Evolutionary conservation across 352 stramenopile species (phyloP).

Genomic region (Phytophthora nicotianae): DNA sequence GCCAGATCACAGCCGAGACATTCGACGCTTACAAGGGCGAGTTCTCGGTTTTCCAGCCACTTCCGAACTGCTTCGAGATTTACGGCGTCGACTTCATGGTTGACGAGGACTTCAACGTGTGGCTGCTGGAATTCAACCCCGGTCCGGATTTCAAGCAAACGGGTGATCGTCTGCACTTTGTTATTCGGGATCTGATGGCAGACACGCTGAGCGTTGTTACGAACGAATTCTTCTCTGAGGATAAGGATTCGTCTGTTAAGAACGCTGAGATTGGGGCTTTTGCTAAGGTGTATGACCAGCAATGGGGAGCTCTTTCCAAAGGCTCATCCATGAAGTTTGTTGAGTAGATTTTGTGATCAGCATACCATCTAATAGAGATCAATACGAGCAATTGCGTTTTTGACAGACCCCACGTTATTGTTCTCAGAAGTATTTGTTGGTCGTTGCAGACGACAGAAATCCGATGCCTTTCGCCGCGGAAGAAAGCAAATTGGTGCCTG

Average conservation of each 20-base stretch:
- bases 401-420: conserved; percentile 12
- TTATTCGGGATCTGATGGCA: conserved; percentile 68
- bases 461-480: conserved; percentile 85
- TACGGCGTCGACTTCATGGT: conserved; percentile 83
- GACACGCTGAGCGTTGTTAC: conserved; percentile 65
- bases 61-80: conserved; percentile 77
- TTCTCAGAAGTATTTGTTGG: conserved; percentile 70
- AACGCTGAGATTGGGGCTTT: conserved; percentile 41
- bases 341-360: conserved; percentile 31
- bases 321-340: conserved; percentile 61
- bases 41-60: conserved; percentile 74
- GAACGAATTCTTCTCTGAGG: conserved; percentile 52
- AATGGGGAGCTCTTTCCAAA: conserved; percentile 57
- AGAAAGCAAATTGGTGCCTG: conserved; percentile 64
- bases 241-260: conserved; percentile 14
- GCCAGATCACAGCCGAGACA: conserved; percentile 59
- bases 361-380: conserved; percentile 26
- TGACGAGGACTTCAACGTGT: conserved; percentile 70
- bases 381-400: conserved; percentile 18
- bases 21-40: conserved; percentile 78
- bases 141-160: conserved; percentile 83
- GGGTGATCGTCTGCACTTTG: conserved; percentile 54
- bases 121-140: conserved; percentile 78
- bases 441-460: conserved; percentile 78
- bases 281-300: conserved; percentile 62